Conservation (phyloP, 345 rosid species). For the Boechera stricta region DNA sequence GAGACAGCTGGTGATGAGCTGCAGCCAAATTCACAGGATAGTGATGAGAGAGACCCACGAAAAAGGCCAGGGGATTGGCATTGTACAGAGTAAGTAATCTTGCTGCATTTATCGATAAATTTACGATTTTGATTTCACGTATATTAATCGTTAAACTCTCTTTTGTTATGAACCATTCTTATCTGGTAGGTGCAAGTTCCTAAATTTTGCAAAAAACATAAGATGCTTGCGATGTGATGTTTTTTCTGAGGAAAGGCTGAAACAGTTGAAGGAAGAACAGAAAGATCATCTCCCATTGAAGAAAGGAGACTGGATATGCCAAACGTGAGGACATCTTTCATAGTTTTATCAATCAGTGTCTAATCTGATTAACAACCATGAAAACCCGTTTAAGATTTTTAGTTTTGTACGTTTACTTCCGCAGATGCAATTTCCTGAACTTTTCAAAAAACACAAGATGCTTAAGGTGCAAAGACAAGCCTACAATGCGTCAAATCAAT, state of each 20-base stretch:
- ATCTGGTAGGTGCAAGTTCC: slow-evolving; percentile 72
- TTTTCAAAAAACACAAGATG: slow-evolving; percentile 87
- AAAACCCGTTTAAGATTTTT: background rate
- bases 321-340: slow-evolving; percentile 52
- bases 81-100: slow-evolving; percentile 67
- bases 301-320: slow-evolving; percentile 95
- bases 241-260: slow-evolving; percentile 66
- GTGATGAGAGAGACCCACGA: slow-evolving; percentile 41
- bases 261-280: slow-evolving; percentile 62
- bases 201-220: slow-evolving; percentile 81
- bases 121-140: background rate
- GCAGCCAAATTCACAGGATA: slow-evolving; percentile 37
- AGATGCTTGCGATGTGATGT: slow-evolving; percentile 72
- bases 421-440: slow-evolving; percentile 86
- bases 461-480: slow-evolving; percentile 75
- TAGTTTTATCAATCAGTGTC: slow-evolving; percentile 1
- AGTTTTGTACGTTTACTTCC: slow-evolving; percentile 8
- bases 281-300: slow-evolving; percentile 77
- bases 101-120: background rate
- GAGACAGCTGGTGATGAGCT: slow-evolving; percentile 22
- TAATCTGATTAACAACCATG: slow-evolving; percentile 1
- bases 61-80: slow-evolving; percentile 84
- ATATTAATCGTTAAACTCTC: background rate
- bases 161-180: background rate
- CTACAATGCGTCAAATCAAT: slow-evolving; percentile 73